phyloP scores from a whole-genome alignment of 2,329 filamentous ascomycete species.

The Coleophoma eucalyptorum region DNA sequence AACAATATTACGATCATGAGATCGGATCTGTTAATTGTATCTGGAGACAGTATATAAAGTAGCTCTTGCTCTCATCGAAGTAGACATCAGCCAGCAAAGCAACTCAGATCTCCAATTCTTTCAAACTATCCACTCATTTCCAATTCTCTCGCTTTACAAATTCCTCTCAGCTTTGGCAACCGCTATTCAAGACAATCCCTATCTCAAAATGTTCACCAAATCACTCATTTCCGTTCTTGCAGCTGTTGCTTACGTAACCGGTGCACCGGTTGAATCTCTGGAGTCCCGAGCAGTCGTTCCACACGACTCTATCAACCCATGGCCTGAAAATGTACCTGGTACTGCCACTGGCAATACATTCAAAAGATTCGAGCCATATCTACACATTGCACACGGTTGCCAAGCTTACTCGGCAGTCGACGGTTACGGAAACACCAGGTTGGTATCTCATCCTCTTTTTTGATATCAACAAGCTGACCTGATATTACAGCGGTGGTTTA shows the following conservation, averaged over 20 bases:
- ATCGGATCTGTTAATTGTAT: too few species aligned
- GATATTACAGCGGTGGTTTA: slow-evolving; percentile 28
- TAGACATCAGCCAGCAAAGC: too few species aligned
- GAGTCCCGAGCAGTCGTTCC: not conserved
- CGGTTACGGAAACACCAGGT: slow-evolving; percentile 10
- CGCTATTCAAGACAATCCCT: too few species aligned
- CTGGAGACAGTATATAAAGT: too few species aligned
- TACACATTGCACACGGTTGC: slow-evolving; percentile 22
- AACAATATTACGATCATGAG: too few species aligned
- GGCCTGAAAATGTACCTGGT: not conserved
- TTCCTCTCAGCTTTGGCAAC: too few species aligned
- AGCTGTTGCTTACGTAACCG: not conserved
- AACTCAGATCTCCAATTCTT: too few species aligned
- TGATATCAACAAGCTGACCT: not conserved
- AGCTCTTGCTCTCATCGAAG: too few species aligned
- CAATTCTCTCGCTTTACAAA: too few species aligned
- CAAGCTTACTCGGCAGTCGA: slow-evolving; percentile 19
- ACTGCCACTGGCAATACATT: not conserved
- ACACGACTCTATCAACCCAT: not conserved
- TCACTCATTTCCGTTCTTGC: not conserved
- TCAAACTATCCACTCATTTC: too few species aligned
- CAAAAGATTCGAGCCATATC: slow-evolving; percentile 8
- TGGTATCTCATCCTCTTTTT: not conserved
- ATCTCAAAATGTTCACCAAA: not conserved
- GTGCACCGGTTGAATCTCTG: not conserved